Percentiles rank a stretch among this genome's conserved stretches.
Conservation (phyloP, 2,329 filamentous ascomycete species). For the Metarhizium rileyi region DNA sequence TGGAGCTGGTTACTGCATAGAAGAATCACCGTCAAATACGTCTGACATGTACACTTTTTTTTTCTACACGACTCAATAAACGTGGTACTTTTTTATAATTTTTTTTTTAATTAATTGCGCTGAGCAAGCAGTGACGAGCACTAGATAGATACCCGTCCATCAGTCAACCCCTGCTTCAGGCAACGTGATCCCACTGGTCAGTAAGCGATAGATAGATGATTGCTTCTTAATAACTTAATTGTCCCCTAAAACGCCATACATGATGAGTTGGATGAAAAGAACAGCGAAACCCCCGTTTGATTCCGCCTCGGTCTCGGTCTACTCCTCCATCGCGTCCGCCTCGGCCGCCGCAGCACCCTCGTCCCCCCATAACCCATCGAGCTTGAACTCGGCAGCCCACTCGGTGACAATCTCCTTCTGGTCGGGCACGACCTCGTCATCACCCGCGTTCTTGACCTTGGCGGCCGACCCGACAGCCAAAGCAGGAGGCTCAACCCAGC, state of each 20-base stretch:
- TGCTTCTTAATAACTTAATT: conserved; percentile 4
- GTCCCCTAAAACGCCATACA: not conserved
- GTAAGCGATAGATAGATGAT: too few species aligned
- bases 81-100: too few species aligned
- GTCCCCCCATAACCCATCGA: conserved; percentile 86
- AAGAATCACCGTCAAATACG: too few species aligned
- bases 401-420: conserved; percentile 84
- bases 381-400: conserved; percentile 90
- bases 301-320: not conserved
- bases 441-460: conserved; percentile 26
- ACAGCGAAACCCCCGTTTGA: not conserved
- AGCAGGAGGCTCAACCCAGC: conserved; percentile 73
- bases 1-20: conserved; percentile 48
- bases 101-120: too few species aligned
- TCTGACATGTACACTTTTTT: too few species aligned
- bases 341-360: conserved; percentile 24
- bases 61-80: too few species aligned
- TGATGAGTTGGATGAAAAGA: not conserved
- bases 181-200: too few species aligned
- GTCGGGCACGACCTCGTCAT: conserved; percentile 43
- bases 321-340: conserved; percentile 44
- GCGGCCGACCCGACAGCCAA: conserved; percentile 40
- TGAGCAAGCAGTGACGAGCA: not conserved
- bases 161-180: too few species aligned
- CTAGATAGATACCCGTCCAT: not conserved